Conservation (phyloP, 176 grass and related monocot species). For the Triticum monococcum region DNA sequence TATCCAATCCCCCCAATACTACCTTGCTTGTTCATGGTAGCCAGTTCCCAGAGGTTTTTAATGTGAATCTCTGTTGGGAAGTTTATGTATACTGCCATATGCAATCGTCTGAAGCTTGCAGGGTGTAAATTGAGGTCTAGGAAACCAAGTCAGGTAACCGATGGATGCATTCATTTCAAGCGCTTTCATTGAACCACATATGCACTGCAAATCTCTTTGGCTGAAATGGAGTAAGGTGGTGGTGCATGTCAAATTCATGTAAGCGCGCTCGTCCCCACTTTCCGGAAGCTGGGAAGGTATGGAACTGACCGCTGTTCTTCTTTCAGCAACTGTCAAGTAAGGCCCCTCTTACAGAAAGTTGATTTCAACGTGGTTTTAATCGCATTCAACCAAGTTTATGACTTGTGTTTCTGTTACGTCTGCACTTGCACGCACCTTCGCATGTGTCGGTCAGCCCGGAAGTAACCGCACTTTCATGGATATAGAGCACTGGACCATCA, state of each 20-base stretch:
- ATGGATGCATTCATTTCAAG: not conserved
- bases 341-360: not conserved
- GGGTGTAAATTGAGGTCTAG: not conserved
- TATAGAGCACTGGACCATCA: not conserved
- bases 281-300: no score
- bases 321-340: not conserved
- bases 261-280: no score
- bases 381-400: not conserved
- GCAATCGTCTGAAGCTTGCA: not conserved
- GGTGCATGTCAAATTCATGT: not conserved
- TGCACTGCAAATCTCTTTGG: not conserved
- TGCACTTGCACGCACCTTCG: no score
- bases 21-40: not conserved
- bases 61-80: no score
- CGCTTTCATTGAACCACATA: not conserved
- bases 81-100: no score
- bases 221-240: not conserved
- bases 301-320: not conserved
- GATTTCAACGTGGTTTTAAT: not conserved
- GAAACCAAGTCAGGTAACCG: not conserved
- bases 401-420: not conserved
- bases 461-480: not conserved
- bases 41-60: no score
- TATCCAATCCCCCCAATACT: not conserved
- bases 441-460: not conserved